phyloP scores from a whole-genome alignment of 2,329 filamentous ascomycete species.

The Gremmenia infestans region DNA sequence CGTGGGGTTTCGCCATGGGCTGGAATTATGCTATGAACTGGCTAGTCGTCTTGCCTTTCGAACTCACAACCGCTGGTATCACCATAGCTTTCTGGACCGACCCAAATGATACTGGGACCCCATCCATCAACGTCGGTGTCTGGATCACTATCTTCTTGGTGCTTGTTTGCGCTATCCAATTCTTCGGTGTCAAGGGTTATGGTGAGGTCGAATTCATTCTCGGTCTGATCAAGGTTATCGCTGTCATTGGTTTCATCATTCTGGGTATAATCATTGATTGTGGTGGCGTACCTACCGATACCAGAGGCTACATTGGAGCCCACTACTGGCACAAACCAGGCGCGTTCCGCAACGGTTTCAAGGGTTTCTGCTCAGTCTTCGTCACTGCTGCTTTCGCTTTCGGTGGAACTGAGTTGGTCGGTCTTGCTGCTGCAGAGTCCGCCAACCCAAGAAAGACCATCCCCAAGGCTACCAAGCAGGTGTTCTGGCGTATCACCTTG shows the following conservation, averaged over 20 bases:
- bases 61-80: conserved; percentile 80
- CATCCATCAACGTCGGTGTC: conserved; percentile 51
- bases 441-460: conserved; percentile 74
- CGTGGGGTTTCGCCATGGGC: conserved; percentile 92
- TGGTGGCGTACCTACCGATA: conserved; percentile 24
- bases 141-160: conserved; percentile 82
- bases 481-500: conserved; percentile 88
- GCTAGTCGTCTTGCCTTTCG: conserved; percentile 76
- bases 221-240: conserved; percentile 77
- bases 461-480: conserved; percentile 84
- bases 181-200: conserved; percentile 84
- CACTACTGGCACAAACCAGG: conserved; percentile 76
- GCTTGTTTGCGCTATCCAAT: conserved; percentile 74
- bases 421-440: conserved; percentile 71
- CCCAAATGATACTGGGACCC: conserved; percentile 33
- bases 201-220: conserved; percentile 91
- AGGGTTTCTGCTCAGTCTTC: conserved; percentile 74
- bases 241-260: conserved; percentile 83
- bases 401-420: conserved; percentile 70
- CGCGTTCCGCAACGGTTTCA: conserved; percentile 77
- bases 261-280: conserved; percentile 32
- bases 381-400: conserved; percentile 74
- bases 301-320: conserved; percentile 57
- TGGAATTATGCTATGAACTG: conserved; percentile 91
- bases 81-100: conserved; percentile 79